Base-by-base conservation (phyloP, 345 rosid genomes). In the Gossypium rotundifolium region DNA sequence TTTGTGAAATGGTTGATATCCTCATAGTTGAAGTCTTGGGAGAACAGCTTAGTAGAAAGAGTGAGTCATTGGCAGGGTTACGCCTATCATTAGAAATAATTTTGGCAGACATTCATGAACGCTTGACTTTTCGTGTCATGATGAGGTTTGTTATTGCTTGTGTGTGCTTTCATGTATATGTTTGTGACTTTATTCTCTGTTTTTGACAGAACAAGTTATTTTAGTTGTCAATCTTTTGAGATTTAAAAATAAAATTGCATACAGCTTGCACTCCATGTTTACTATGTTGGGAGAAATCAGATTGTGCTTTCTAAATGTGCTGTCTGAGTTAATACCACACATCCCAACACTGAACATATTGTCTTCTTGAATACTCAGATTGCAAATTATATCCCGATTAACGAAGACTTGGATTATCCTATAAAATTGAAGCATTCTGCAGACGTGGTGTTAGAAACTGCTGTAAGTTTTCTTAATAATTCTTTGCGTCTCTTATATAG, bases 101-200 rank as follows among this genome's bases (percentile, higher is more conserved):
- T 71, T 83, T 95, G 76, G 98, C 90, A 9, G 98, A 93, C 77
- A 87, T 95, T 77, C 93, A 90, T 3, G 99, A 91, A 80, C 88
- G 99, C 71, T 80, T 95, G 81, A 93, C 98, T 70, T 95, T 95
- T 82, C 96, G 98, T 80, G 97, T 55, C 89, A 92, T 75, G 99
- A 93, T 76, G 98, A 95, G 95, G 99, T 93, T 66, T 29, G 73
- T 72, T 69, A 17, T 57, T 69, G 53, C 48, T 66, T 68, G 8
- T 22, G 20, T 23, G 71, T 46, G 20, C 20, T 13, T 46, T n/a
- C 71, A 22, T 67, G 18, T 89, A 87, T 66, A 23, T 23, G 45
- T 20, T 49, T 38, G 6, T 46, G 71, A 46, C 38, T 45, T 66
- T 33, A 16, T 45, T 65, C 33, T 49, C 12, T 49, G 57, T 13